Evolutionary conservation across 78 protist species (phyloP).

Genomic region (Creolimax fragrantissima): DNA sequence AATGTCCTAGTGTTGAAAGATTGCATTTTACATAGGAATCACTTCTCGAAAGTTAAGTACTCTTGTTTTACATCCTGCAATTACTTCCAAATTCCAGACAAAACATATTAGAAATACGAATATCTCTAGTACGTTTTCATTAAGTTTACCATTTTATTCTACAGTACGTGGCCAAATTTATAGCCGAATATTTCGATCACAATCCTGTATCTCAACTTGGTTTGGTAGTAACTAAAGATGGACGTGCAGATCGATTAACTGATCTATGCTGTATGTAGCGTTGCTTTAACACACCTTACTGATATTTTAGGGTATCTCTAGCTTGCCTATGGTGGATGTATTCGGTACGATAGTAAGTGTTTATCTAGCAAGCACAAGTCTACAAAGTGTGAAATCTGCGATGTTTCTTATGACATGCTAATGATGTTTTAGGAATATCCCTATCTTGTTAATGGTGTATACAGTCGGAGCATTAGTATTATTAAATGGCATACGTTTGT

Average conservation of each 20-base stretch:
- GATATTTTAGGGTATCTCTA: no score
- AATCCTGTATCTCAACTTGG: conserved; percentile 72
- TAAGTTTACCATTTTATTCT: neutral
- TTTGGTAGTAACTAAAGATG: conserved; percentile 46
- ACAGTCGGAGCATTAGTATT: no score
- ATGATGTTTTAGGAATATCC: no score
- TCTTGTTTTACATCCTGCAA: neutral
- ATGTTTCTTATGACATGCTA: no score
- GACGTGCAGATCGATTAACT: conserved; percentile 46
- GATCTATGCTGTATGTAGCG: conserved; percentile 51
- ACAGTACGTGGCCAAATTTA: conserved; percentile 27
- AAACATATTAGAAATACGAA: neutral
- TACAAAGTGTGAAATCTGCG: no score
- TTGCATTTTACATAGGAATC: neutral
- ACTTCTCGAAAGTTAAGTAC: no score
- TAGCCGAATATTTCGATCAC: conserved; percentile 69
- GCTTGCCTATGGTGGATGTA: no score
- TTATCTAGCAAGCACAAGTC: no score
- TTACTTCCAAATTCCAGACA: neutral
- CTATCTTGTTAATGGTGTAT: no score
- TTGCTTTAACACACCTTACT: neutral
- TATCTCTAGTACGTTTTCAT: neutral
- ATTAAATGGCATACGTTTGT: no score
- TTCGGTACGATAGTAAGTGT: no score
- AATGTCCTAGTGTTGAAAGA: neutral